A percentile compares a stretch with the other conserved stretches of the same genome.
These are phyloP conservation scores for Serendipita sp. DNA, from an alignment of 768 basidiomycete species.

Conservation along the genomic window DNA sequence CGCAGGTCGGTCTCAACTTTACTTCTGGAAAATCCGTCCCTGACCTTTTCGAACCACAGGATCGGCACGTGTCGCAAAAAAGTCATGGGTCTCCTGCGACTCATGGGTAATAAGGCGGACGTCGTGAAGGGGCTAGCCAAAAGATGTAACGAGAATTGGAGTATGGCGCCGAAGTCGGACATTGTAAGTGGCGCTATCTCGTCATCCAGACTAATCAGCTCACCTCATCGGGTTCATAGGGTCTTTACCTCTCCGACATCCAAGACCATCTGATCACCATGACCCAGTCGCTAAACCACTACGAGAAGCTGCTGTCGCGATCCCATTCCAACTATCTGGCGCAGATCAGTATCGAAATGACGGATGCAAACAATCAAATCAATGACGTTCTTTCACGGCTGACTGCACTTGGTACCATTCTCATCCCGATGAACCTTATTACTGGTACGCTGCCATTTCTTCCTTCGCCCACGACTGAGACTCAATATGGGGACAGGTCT, in stretches of 20 bases:
- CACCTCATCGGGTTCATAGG: slow-evolving; percentile 28
- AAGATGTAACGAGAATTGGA: slow-evolving; percentile 97
- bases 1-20: slow-evolving; percentile 29
- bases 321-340: slow-evolving; percentile 99
- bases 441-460: slow-evolving; percentile 41
- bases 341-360: slow-evolving; percentile 99
- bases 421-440: slow-evolving; percentile 93
- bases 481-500: slow-evolving; percentile 33
- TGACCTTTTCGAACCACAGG: slow-evolving; percentile 21
- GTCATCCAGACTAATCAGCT: neutral
- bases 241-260: slow-evolving; percentile 88
- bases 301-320: slow-evolving; percentile 96
- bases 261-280: slow-evolving; percentile 98
- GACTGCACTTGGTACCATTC: slow-evolving; percentile 91
- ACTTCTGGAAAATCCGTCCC: neutral
- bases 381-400: slow-evolving; percentile 96
- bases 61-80: slow-evolving; percentile 98
- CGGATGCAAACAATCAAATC: slow-evolving; percentile 98
- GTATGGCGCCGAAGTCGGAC: slow-evolving; percentile 92
- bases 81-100: slow-evolving; percentile 88
- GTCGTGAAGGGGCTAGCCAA: slow-evolving; percentile 98
- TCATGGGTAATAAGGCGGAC: slow-evolving; percentile 99
- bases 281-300: slow-evolving; percentile 99
- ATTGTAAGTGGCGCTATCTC: slow-evolving; percentile 40
- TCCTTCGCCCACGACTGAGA: neutral